Percentiles rank a stretch among this genome's conserved stretches.
Conservation (phyloP, 352 stramenopile species). For the Pythium aquatile region DNA sequence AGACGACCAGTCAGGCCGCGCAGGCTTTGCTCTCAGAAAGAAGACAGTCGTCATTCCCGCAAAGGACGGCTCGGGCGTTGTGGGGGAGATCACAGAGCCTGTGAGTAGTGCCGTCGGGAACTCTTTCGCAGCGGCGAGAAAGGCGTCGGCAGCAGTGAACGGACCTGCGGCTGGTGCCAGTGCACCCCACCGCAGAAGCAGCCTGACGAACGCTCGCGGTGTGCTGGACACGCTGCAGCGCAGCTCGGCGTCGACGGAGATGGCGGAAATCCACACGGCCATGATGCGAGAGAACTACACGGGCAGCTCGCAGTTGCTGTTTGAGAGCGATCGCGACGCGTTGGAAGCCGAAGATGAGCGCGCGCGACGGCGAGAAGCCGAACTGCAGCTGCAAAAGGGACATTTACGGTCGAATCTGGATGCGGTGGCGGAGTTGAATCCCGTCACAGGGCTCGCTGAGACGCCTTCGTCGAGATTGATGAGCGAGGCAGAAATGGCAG, state of each 20-base stretch:
- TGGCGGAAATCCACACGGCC: slow-evolving; percentile 32
- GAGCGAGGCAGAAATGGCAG: slow-evolving; percentile 6
- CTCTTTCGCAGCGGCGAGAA: slow-evolving; percentile 20
- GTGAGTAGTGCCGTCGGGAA: slow-evolving; percentile 11
- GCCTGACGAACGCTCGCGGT: slow-evolving; percentile 36
- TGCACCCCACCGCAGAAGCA: slow-evolving; percentile 34
- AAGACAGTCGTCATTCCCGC: background rate
- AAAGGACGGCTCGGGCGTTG: background rate
- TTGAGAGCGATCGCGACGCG: slow-evolving; percentile 46
- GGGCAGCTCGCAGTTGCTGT: slow-evolving; percentile 45
- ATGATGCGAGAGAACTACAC: slow-evolving; percentile 52
- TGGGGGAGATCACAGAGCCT: slow-evolving; percentile 11
- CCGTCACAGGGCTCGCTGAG: slow-evolving; percentile 39
- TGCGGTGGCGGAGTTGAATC: slow-evolving; percentile 34
- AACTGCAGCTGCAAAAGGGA: slow-evolving; percentile 9
- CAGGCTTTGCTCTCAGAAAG: background rate
- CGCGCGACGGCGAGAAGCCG: slow-evolving; percentile 15
- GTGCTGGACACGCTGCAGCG: slow-evolving; percentile 51
- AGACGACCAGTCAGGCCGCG: background rate
- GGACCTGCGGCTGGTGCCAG: background rate
- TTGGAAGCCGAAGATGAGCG: slow-evolving; percentile 35
- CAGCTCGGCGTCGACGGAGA: slow-evolving; percentile 25
- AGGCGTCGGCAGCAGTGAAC: slow-evolving; percentile 12
- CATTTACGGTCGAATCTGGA: slow-evolving; percentile 1
- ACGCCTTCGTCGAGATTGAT: slow-evolving; percentile 39